Evolutionary conservation across 495 filamentous ascomycete genomes (phyloP).

Genomic region (Penicillium paxilli): DNA sequence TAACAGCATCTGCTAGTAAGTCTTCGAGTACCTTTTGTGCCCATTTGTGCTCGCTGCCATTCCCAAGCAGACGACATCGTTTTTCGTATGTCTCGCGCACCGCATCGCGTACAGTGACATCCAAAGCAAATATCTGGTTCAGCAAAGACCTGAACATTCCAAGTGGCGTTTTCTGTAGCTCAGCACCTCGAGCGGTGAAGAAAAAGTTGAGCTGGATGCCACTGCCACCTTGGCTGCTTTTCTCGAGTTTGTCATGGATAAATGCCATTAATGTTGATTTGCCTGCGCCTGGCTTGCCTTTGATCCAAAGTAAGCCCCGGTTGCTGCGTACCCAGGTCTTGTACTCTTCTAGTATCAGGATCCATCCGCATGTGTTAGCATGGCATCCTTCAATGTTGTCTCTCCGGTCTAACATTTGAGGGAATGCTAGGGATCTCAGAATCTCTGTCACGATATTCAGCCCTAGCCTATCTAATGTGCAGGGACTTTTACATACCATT

Average conservation of each 20-base stretch:
- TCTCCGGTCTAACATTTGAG: constrained; percentile 6
- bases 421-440: constrained; percentile 1
- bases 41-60: background rate
- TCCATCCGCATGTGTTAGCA: constrained; percentile 23
- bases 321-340: constrained; percentile 21
- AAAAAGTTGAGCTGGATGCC: background rate
- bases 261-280: constrained; percentile 45
- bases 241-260: constrained; percentile 6
- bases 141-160: background rate
- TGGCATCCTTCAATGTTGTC: constrained; percentile 18
- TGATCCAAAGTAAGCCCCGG: constrained; percentile 41
- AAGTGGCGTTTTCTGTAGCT: background rate
- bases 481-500: background rate
- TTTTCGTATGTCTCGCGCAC: background rate
- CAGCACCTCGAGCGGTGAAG: background rate
- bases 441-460: background rate
- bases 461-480: background rate
- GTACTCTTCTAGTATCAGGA: background rate
- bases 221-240: background rate
- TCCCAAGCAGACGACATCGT: background rate
- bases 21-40: background rate
- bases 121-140: background rate
- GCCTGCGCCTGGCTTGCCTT: constrained; percentile 48
- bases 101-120: background rate
- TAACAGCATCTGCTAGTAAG: background rate